Evolutionary conservation across 768 basidiomycete genomes (phyloP), one percentile per base, ranked within the genome.

Genomic region (Phaeotremella fagi): DNA sequence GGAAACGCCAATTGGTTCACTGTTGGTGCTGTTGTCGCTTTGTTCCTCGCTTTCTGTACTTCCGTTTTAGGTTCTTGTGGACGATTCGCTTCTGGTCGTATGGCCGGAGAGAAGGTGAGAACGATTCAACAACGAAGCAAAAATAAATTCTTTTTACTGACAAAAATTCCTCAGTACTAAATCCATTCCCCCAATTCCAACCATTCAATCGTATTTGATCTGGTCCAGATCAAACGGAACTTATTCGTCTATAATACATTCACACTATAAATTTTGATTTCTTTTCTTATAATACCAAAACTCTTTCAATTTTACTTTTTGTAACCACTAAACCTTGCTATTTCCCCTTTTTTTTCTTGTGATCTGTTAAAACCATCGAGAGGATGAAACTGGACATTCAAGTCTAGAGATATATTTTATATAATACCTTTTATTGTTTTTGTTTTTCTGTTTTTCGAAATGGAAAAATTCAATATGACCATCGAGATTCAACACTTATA

Each of bases 1-100:
- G 88, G 87, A 15, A 88, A 87, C 71, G 88, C 86, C 38, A 83
- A 83, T 67, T 91, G 88, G 88, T 66, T 90, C 52, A 85, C 85
- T 2, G 79, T 90, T 38, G 87, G 82, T 51, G 87, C 87, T 0
- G 76, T 86, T 45, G 79, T 82, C 48, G 79, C 87, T 1, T 79
- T 90, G 44, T 57, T 83, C 37, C 54, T 88, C 15, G 84, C 80
- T 23, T 84, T 84, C 75, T 85, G 84, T 74, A 78, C 82, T 2
- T 80, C 82, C 14, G 77, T 80, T 3, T 83, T 82, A 60, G 85
- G 85, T 26, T 77, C 82, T 47, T 87, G 84, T 66, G 85, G 86
- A 4, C 75, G 80, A 51, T 88, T 71, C 64, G 66, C 71, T 5
- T 61, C 59, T 25, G 70, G 72, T 16, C 55, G 72, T 54, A 57